phyloP scores from a whole-genome alignment of 768 basidiomycete genomes.

The Mycena galopus region DNA sequence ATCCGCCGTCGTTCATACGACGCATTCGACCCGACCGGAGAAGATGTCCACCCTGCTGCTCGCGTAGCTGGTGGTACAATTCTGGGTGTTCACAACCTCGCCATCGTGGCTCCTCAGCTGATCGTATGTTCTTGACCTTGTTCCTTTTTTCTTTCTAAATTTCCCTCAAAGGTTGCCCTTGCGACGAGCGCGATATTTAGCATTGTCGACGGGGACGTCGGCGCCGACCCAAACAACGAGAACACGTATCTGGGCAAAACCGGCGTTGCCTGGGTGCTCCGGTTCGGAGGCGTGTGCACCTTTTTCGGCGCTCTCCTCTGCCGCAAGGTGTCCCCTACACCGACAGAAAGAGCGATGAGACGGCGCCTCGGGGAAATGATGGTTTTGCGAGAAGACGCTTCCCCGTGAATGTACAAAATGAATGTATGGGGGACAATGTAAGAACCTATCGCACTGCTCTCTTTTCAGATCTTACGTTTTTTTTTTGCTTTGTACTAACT shows the following conservation, averaged over 20 bases:
- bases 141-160: not conserved
- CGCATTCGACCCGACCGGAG: slow-evolving; percentile 55
- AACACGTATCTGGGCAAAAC: slow-evolving; percentile 83
- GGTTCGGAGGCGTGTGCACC: slow-evolving; percentile 78
- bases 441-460: not conserved
- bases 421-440: slow-evolving; percentile 38
- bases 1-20: slow-evolving; percentile 70
- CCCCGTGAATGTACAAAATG: slow-evolving; percentile 53
- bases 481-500: slow-evolving; percentile 13
- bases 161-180: slow-evolving; percentile 10
- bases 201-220: slow-evolving; percentile 75
- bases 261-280: slow-evolving; percentile 94
- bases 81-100: slow-evolving; percentile 94
- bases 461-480: slow-evolving; percentile 10
- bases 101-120: slow-evolving; percentile 96
- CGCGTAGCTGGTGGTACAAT: slow-evolving; percentile 90
- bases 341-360: slow-evolving; percentile 92
- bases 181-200: slow-evolving; percentile 31
- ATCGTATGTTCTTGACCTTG: slow-evolving; percentile 71
- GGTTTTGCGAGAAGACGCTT: slow-evolving; percentile 70
- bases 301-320: slow-evolving; percentile 81
- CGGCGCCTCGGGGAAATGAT: slow-evolving; percentile 85
- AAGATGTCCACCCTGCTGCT: slow-evolving; percentile 51
- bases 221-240: slow-evolving; percentile 57
- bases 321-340: slow-evolving; percentile 88